Evolutionary conservation across 768 basidiomycete species (phyloP).

Genomic region (Infundibulicybe gibba): DNA sequence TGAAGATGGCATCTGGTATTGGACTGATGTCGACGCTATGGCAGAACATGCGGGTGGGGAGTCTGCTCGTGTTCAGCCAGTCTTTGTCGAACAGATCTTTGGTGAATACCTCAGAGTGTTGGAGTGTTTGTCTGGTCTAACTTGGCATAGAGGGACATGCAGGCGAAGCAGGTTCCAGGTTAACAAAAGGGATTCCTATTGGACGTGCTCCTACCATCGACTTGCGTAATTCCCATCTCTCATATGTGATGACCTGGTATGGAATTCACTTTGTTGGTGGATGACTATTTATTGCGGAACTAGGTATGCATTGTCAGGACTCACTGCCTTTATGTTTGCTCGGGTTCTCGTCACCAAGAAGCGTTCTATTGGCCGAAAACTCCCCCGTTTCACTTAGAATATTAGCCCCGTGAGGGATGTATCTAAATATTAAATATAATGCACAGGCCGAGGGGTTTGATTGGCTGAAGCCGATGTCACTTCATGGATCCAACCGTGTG

Average conservation of each 20-base stretch:
- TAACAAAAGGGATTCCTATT: conserved; percentile 76
- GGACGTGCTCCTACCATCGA: conserved; percentile 83
- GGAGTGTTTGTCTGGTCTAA: neutral
- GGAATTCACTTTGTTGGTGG: conserved; percentile 11
- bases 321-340: conserved; percentile 82
- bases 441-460: no score
- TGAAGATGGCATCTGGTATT: conserved; percentile 83
- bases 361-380: conserved; percentile 40
- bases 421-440: no score
- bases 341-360: conserved; percentile 59
- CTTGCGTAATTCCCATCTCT: conserved; percentile 89
- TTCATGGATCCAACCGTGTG: no score
- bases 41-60: conserved; percentile 74
- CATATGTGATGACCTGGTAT: conserved; percentile 94
- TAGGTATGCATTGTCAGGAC: conserved; percentile 88
- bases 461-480: no score
- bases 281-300: neutral
- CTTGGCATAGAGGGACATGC: conserved; percentile 71
- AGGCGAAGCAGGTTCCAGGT: conserved; percentile 58
- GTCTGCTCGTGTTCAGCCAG: conserved; percentile 72
- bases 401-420: neutral
- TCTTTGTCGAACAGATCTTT: conserved; percentile 89
- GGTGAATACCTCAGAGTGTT: conserved; percentile 42
- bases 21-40: conserved; percentile 84
- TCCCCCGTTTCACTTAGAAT: conserved; percentile 51